Percentiles rank a stretch among this genome's conserved stretches.
Conservation (phyloP, 2,329 filamentous ascomycete genomes). For the Byssoonygena ceratinophila region DNA sequence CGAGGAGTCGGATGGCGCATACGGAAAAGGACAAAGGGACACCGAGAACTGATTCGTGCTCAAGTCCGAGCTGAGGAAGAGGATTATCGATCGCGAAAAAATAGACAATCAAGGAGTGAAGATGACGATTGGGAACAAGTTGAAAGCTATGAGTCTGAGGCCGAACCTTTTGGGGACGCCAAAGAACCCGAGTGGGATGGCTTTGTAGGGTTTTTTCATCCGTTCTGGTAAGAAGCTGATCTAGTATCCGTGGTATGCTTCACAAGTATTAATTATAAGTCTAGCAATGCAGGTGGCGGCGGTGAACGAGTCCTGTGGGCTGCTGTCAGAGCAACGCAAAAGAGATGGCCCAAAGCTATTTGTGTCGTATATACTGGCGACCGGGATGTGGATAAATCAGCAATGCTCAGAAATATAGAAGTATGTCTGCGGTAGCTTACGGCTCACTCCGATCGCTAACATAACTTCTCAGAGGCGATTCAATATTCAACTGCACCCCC, state of each 20-base stretch:
- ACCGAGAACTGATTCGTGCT: conserved; percentile 46
- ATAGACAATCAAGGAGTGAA: conserved; percentile 25
- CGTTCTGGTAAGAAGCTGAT: conserved; percentile 62
- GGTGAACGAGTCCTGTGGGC: conserved; percentile 96
- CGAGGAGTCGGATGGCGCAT: conserved; percentile 50
- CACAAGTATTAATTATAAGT: conserved; percentile 1
- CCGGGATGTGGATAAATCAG: conserved; percentile 70
- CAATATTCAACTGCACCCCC: conserved; percentile 78
- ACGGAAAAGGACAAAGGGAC: conserved; percentile 52
- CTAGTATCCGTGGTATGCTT: neutral
- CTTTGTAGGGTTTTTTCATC: conserved; percentile 92
- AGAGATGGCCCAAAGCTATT: conserved; percentile 75
- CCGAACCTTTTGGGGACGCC: conserved; percentile 35
- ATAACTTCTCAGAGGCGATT: conserved; percentile 58
- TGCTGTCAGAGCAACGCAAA: conserved; percentile 81
- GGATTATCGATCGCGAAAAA: conserved; percentile 20
- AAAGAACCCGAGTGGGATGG: conserved; percentile 60
- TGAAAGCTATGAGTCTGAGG: conserved; percentile 42
- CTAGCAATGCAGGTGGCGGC: conserved; percentile 85
- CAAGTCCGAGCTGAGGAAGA: conserved; percentile 38
- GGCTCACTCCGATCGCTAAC: neutral
- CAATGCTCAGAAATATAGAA: conserved; percentile 67
- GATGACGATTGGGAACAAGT: conserved; percentile 64
- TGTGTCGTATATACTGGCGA: conserved; percentile 95
- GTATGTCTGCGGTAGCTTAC: conserved; percentile 33